These are phyloP conservation scores for Paecilomyces fulvus DNA, from an alignment of 2,329 filamentous ascomycete species.

Conservation along the genomic window DNA sequence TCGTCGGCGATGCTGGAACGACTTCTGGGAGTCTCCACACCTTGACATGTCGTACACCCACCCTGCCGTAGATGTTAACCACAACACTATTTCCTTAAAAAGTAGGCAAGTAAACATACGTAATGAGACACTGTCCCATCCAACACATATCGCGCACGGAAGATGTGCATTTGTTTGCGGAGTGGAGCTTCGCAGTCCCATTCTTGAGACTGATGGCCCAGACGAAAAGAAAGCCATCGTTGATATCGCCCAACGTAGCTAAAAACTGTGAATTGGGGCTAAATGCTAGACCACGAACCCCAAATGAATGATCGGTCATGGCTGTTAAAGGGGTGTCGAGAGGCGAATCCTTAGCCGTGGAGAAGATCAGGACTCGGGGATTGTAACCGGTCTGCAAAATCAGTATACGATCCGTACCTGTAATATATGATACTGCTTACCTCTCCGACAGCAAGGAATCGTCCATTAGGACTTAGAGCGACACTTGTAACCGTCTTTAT, in stretches of 20 bases:
- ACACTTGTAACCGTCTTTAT: conserved; percentile 93
- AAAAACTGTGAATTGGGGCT: conserved; percentile 79
- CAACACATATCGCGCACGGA: conserved; percentile 80
- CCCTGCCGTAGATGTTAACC: conserved; percentile 22
- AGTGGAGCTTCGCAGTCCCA: conserved; percentile 69
- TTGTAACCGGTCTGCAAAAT: conserved; percentile 67
- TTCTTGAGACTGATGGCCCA: conserved; percentile 81
- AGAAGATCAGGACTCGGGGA: conserved; percentile 84
- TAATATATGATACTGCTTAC: conserved; percentile 29
- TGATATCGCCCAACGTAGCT: conserved; percentile 77
- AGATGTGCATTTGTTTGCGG: conserved; percentile 87
- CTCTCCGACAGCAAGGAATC: conserved; percentile 84
- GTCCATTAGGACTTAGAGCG: conserved; percentile 77
- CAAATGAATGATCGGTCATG: conserved; percentile 82
- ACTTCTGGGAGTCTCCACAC: conserved; percentile 77
- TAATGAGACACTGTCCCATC: conserved; percentile 77
- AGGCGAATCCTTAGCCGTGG: conserved; percentile 63
- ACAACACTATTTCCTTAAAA: background rate
- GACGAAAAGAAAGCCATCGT: conserved; percentile 89
- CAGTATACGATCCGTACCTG: conserved; percentile 1
- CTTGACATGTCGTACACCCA: conserved; percentile 87
- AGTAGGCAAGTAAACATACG: conserved; percentile 35
- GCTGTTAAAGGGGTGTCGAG: conserved; percentile 76
- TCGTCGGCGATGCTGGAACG: conserved; percentile 52
- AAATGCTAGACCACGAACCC: conserved; percentile 81